Base-by-base conservation (phyloP, 75 land plant species). In the Pinus albicaulis region DNA sequence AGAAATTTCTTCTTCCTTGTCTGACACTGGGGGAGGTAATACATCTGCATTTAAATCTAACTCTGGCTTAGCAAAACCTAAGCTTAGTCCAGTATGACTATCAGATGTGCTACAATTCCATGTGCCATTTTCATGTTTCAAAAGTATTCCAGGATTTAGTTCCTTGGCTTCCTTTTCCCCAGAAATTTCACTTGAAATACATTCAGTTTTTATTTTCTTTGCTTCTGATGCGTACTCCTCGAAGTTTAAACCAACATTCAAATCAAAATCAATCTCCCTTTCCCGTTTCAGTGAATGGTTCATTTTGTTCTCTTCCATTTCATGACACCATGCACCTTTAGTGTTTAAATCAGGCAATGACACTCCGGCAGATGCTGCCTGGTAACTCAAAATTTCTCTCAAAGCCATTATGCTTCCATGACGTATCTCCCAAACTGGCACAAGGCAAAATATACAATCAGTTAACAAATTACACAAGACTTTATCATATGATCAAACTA, bases 361-460 rank as follows among this genome's bases (percentile, higher is more conserved):
- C 12, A 98, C 89, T 71, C 92, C 95, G 74, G 92, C 98, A 80
- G 85, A 92, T 66, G 85, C 84, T 76, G 95, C 99, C 80, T 95
- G 98, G 73, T 84, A 76, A 25, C 94, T 89, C 22, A 98, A 82
- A 74, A 98, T 95, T 82, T 98, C 99, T 79, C 99, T 89, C 80
- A 98, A 81, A 71, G 98, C 99, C 99, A 98, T 98, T 5, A 89
- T 86, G 81, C 96, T 89, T 61, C 99, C 99, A 87, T 98, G 99
- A 59, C 99, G 98, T 57, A 92, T 78, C 77, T 98, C 99, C 99
- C 99, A 98, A 44, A 88, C 99, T 95, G 89, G 31, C 53, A 48
- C 11, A 38, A 77, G 79, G 23, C 55, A 31, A 31, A 31, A 22
- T 58, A 66, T 23, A 44, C 19, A 34, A 44, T 58, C 60, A 25